These are phyloP conservation scores for Cokeromyces recurvatus DNA, from an alignment of 371 early-diverging fungal species.

Conservation along the genomic window DNA sequence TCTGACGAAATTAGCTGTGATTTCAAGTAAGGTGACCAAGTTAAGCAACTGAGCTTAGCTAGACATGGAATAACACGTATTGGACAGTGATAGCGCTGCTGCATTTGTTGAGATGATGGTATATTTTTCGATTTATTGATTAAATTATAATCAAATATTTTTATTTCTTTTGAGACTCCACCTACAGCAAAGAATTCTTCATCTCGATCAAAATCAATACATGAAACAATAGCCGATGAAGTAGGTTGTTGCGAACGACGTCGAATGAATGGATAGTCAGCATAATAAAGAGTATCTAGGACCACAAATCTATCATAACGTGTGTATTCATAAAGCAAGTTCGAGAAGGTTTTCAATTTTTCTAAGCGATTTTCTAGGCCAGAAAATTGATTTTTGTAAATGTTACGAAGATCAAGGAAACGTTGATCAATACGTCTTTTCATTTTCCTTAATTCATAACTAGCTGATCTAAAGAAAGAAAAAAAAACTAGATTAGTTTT, in stretches of 20 bases:
- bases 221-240: slow-evolving; percentile 76
- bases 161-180: slow-evolving; percentile 90
- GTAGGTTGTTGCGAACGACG: neutral
- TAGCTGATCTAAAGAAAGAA: too few relatives aligned
- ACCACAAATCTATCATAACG: slow-evolving; percentile 59
- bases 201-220: slow-evolving; percentile 91
- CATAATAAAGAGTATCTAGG: slow-evolving; percentile 73
- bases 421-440: slow-evolving; percentile 57
- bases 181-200: slow-evolving; percentile 90
- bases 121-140: slow-evolving; percentile 31
- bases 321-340: slow-evolving; percentile 65
- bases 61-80: slow-evolving; percentile 54
- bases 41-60: slow-evolving; percentile 75
- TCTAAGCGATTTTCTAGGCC: neutral
- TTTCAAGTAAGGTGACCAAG: slow-evolving; percentile 86
- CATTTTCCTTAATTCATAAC: too few relatives aligned
- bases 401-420: slow-evolving; percentile 66
- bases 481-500: too few relatives aligned
- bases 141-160: slow-evolving; percentile 77
- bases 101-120: slow-evolving; percentile 21
- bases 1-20: slow-evolving; percentile 79
- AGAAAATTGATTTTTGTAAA: slow-evolving; percentile 47
- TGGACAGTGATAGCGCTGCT: too few relatives aligned
- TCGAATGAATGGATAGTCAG: slow-evolving; percentile 64
- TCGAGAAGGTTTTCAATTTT: slow-evolving; percentile 42